Evolutionary conservation across 495 filamentous ascomycete genomes (phyloP), one percentile per base, ranked within the genome.

Genomic region (Penicillium bovifimosum): DNA sequence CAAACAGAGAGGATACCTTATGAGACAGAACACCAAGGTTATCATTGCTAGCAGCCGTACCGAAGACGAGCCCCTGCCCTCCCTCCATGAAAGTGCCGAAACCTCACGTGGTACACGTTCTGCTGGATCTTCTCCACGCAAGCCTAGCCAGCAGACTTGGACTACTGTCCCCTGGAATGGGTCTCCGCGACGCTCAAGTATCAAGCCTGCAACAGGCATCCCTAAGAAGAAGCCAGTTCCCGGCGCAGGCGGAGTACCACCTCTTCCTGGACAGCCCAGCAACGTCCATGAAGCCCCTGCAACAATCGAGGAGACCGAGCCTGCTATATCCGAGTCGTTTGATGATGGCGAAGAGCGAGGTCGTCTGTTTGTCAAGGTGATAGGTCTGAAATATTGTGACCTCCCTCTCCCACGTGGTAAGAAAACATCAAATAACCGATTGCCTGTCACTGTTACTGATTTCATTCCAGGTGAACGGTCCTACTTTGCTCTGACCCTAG

Each of bases 1-100:
- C 13, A 72, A 75, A 84, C 86, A 98, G 93, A 89, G 93, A 75
- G 93, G 93, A 17, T 98, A 98, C 61, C 79, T 98, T 28, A 97
- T 96, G 93, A 83, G 93, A 58, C 93, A 98, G 56, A 98, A 97
- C 68, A 97, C 93, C 14, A 96, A 96, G 64, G 81, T 98, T 38
- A 88, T 98, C 47, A 87, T 96, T 51, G 93, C 95, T 0, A 84
- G 79, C 52, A 96, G 84, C 64, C 83, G 75, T 55, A 77, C 71
- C 20, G 73, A 77, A 17, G 75, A 81, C 14, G 73, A 74, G 38
- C 56, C 73, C 4, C 49, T 53, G 27, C 56, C 69, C 2, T 59
- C 73, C 8, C 55, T 67, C 24, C 66, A 73, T 0, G 82, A 86
- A 50, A 75, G 78, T 14, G 70, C 73, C 1, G 70, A 78, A 38